Base-by-base conservation (phyloP, 768 basidiomycete genomes). In the Trametes cubensis region DNA sequence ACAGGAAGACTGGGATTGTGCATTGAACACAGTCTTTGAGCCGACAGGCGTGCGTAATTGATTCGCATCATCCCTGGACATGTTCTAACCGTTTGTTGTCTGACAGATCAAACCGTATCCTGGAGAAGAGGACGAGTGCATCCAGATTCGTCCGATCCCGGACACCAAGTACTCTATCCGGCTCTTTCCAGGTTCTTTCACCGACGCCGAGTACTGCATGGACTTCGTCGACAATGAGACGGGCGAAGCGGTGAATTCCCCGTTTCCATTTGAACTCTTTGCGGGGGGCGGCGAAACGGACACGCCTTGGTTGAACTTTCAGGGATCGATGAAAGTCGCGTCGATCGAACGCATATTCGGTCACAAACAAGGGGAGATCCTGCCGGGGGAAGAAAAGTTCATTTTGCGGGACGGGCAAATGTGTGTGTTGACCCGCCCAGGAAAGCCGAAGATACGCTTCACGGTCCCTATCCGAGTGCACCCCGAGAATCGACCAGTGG, bases 351-450 rank as follows among this genome's bases (percentile, higher is more conserved):
- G 28, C 28, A 7, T 28, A 28, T 28, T 28, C 25, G 34, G 39
- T 0, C 49, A 48, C 39, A 48, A 40, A 6, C 56, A 58, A 18
- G 21, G 49, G 4, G 21, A 49, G 0, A 58, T 58, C 34, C 46
- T 40, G 7, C 56, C 56, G 0, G 56, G 56, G 13, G 56, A 58
- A 18, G 56, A 58, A 18, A 48, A 41, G 17, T 58, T 11, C 25
- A 14, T 58, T 7, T 45, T 58, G 0, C 56, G 56, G 0, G 56
- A 58, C 23, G 56, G 56, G 3, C 34, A 48, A 23, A 48, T 45
- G 2, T 58, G 56, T n/a, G n/a, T 58, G 17, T 5, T 58, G 21
- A 40, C 6, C 18, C 47, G 56, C 3, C 47, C 47, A 11, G 47
- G 38, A 1, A 49, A 49, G 17, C 30, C 17, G 14, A 13, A 21